Base-by-base conservation (phyloP, 1,284 basidiomycete species). In the Peniophora sp. region DNA sequence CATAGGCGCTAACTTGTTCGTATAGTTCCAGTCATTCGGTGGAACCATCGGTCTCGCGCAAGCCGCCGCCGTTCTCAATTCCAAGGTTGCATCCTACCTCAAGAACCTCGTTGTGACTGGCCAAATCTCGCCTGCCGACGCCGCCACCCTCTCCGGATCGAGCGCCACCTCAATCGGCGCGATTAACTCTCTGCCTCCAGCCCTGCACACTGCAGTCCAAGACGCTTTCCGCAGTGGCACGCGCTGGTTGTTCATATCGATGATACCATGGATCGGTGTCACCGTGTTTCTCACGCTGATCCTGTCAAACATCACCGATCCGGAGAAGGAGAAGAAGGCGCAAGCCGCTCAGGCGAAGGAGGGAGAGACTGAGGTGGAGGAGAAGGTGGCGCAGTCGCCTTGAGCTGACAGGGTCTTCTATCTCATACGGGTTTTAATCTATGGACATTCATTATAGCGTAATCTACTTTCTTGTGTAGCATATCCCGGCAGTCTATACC, bases 41-140 rank as follows among this genome's bases (percentile, higher is more conserved):
- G 76, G 76, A 15, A 78, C 75, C 1, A 58, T 77, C 42, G 76
- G 76, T 24, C 66, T 78, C 24, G 74, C 76, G 0, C 75, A 76
- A 54, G 78, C 75, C 48, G 68, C 69, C 27, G 72, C 75, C 2
- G 64, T 78, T 27, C 65, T 78, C 50, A 69, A 70, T 54, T 63
- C 67, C 18, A 76, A 69, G 60, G 74, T 73, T 23, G 58, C 61
- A 24, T 24, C 57, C 10, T 66, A 67, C 49, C 61, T 79, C 53
- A 22, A 55, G 23, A 39, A 58, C 14, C 58, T 57, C 20, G 55
- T 66, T 32, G 43, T 34, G 2, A 63, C 62, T 1, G 69, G 64
- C 24, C 51, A 55, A 3, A 53, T 73, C 51, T 59, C 63, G 8
- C 27, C 53, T 11, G 45, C 60, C 6, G 68, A 65, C 47, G 54